These are phyloP conservation scores for Suillus variegatus DNA, from an alignment of 768 basidiomycete genomes.

Conservation along the genomic window DNA sequence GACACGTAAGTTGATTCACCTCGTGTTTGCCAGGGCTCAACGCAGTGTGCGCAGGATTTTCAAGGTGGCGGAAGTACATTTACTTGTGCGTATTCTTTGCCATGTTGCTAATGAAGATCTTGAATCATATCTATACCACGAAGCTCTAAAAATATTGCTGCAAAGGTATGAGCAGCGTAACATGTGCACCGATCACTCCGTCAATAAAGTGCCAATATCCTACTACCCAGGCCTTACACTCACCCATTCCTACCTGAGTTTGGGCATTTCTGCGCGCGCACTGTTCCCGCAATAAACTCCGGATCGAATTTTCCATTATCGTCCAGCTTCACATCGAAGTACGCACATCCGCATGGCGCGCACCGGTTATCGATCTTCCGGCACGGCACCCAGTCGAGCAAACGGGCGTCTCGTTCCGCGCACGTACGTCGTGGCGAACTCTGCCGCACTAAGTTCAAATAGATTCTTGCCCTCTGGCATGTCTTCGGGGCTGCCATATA, in stretches of 20 bases:
- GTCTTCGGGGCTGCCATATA: slow-evolving; percentile 32
- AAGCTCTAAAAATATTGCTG: background rate
- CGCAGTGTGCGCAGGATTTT: background rate
- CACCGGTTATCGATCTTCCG: slow-evolving; percentile 29
- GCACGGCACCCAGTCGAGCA: slow-evolving; percentile 30
- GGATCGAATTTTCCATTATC: slow-evolving; percentile 29
- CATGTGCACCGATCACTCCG: background rate
- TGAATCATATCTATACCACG: background rate
- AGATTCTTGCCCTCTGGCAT: slow-evolving; percentile 28
- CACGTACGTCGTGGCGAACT: slow-evolving; percentile 29
- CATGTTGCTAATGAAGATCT: background rate
- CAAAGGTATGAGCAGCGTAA: background rate
- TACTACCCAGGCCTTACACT: slow-evolving; percentile 22
- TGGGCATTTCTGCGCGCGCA: slow-evolving; percentile 31
- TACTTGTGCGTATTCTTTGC: background rate
- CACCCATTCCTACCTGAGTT: slow-evolving; percentile 30
- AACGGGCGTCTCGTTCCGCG: slow-evolving; percentile 21
- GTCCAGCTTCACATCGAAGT: slow-evolving; percentile 29
- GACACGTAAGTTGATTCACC: background rate
- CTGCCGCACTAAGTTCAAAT: slow-evolving; percentile 23
- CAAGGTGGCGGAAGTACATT: background rate
- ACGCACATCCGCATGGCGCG: slow-evolving; percentile 29
- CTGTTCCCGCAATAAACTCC: slow-evolving; percentile 31
- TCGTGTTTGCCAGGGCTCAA: background rate
- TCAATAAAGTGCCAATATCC: slow-evolving; percentile 28